phyloP scores from a whole-genome alignment of 2,329 filamentous ascomycete genomes.

The Aspergillus aculeatinus region DNA sequence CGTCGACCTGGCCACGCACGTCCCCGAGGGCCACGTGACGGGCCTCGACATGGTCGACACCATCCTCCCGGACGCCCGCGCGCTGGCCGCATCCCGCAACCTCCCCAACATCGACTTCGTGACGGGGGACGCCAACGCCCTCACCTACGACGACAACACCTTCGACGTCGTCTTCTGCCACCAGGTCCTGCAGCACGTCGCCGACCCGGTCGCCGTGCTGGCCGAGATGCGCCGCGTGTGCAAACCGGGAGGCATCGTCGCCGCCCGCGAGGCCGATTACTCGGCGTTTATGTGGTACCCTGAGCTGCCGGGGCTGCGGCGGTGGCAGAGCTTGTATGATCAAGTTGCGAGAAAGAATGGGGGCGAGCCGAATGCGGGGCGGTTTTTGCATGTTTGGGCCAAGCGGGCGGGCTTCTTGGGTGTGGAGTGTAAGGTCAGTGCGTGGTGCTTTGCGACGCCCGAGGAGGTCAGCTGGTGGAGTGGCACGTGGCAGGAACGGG shows the following conservation, averaged over 20 bases:
- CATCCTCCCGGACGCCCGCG: neutral
- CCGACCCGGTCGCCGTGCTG: neutral
- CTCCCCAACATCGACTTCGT: neutral
- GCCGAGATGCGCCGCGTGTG: constrained; percentile 1
- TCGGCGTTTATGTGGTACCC: neutral
- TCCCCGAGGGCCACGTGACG: constrained; percentile 38
- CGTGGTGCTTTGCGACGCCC: neutral
- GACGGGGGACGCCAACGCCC: neutral
- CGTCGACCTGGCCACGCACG: constrained; percentile 35
- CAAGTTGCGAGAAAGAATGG: neutral
- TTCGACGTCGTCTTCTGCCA: neutral
- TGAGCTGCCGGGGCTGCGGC: neutral
- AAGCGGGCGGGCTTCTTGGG: neutral
- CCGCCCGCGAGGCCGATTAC: neutral
- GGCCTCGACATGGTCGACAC: constrained; percentile 30
- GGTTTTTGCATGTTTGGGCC: neutral
- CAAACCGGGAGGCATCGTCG: neutral
- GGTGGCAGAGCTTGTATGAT: neutral
- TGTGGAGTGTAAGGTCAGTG: neutral
- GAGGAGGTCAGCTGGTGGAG: neutral
- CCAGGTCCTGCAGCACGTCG: neutral
- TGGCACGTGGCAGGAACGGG: neutral
- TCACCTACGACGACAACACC: neutral
- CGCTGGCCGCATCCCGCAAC: neutral
- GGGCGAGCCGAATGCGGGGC: neutral